These are phyloP conservation scores for Rhodotorula sphaerocarpa DNA, from an alignment of 768 basidiomycete species.

Conservation along the genomic window DNA sequence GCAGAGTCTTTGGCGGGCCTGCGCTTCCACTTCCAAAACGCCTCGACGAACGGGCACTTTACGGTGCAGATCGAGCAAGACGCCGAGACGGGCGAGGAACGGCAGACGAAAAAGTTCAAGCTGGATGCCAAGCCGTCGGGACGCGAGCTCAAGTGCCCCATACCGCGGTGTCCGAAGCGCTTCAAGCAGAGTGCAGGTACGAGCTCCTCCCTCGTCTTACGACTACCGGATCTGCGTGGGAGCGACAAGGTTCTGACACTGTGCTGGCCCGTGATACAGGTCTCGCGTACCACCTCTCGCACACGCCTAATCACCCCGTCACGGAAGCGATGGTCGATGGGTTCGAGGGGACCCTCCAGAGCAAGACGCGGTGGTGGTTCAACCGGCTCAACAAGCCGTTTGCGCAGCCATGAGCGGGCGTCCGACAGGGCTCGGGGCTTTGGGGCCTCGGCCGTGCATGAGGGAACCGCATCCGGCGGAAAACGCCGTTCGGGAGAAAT, in stretches of 20 bases:
- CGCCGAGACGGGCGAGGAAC: conserved; percentile 28
- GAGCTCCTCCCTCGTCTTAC: neutral
- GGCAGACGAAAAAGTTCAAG: conserved; percentile 34
- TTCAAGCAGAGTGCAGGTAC: conserved; percentile 36
- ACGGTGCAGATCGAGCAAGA: conserved; percentile 29
- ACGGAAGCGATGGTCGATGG: conserved; percentile 17
- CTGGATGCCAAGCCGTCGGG: conserved; percentile 18
- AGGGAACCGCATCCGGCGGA: too few species aligned
- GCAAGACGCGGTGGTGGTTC: conserved; percentile 36
- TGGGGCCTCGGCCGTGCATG: too few species aligned
- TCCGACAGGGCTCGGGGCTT: too few species aligned
- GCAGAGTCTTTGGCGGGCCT: conserved; percentile 33
- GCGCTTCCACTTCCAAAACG: conserved; percentile 33
- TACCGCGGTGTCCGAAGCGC: conserved; percentile 27
- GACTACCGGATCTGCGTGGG: too few species aligned
- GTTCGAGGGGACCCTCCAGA: conserved; percentile 25
- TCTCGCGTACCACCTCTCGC: conserved; percentile 35
- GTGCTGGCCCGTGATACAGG: neutral
- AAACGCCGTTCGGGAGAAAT: too few species aligned
- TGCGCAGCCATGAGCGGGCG: neutral
- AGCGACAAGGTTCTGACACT: neutral
- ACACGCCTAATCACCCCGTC: conserved; percentile 30
- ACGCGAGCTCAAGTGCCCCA: conserved; percentile 21
- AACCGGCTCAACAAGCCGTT: neutral
- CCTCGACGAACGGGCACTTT: conserved; percentile 36